A percentile compares a stretch with the other conserved stretches of the same genome.
Conservation (phyloP, 108 stramenopile species). For the Schizochytrium sp. region DNA sequence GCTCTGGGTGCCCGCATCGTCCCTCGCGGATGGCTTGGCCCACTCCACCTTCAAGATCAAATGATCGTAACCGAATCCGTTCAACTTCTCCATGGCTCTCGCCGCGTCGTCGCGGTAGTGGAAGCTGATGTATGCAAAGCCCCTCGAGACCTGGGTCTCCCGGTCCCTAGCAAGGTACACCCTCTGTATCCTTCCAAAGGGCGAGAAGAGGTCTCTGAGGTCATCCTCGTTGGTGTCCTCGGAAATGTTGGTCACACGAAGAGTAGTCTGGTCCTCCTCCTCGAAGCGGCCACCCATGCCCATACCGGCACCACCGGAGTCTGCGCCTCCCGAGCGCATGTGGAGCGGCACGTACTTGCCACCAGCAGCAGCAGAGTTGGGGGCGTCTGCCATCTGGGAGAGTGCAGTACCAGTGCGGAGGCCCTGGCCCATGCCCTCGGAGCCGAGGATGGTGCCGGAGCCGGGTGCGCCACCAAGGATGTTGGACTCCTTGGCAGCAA, state of each 20-base stretch:
- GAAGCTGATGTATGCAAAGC: slow-evolving; percentile 97
- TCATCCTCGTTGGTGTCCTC: slow-evolving; percentile 96
- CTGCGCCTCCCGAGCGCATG: not conserved
- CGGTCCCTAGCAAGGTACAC: slow-evolving; percentile 97
- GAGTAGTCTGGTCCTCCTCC: slow-evolving; percentile 91
- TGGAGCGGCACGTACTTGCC: slow-evolving; percentile 56
- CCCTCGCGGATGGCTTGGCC: slow-evolving; percentile 93
- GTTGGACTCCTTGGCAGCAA: not conserved
- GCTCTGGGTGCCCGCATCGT: slow-evolving; percentile 74
- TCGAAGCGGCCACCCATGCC: slow-evolving; percentile 59
- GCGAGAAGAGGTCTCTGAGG: slow-evolving; percentile 90
- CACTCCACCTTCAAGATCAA: slow-evolving; percentile 99
- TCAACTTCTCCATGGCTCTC: slow-evolving; percentile 90
- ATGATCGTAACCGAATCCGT: slow-evolving; percentile 98
- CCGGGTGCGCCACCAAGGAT: not conserved
- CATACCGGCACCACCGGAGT: not conserved
- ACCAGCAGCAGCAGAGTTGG: not conserved
- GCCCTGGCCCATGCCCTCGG: slow-evolving; percentile 60
- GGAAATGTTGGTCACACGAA: slow-evolving; percentile 97
- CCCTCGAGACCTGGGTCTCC: slow-evolving; percentile 89
- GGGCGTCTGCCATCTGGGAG: slow-evolving; percentile 56
- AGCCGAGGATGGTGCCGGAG: not conserved
- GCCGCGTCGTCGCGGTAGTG: slow-evolving; percentile 90
- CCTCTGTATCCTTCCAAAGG: slow-evolving; percentile 92
- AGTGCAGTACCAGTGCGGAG: slow-evolving; percentile 56